phyloP scores from a whole-genome alignment of 345 rosid species.

The Moricandia arvensis region DNA sequence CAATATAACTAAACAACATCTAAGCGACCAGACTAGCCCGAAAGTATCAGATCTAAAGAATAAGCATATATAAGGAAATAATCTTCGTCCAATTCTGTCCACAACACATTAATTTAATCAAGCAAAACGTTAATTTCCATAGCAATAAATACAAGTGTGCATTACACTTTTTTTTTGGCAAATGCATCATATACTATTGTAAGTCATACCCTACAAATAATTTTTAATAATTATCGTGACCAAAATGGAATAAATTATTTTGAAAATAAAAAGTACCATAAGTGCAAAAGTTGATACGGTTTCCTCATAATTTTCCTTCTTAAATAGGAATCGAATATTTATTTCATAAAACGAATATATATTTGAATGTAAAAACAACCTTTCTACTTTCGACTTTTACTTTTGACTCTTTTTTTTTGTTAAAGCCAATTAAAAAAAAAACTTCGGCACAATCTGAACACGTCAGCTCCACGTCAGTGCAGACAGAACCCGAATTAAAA shows the following conservation, averaged over 20 bases:
- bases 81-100: too few relatives aligned
- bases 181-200: too few relatives aligned
- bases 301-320: background rate
- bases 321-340: background rate
- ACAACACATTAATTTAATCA: too few relatives aligned
- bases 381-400: background rate
- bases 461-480: background rate
- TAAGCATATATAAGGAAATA: too few relatives aligned
- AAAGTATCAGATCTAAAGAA: too few relatives aligned
- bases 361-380: background rate
- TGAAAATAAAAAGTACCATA: background rate
- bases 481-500: slow-evolving; percentile 6
- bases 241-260: background rate
- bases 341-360: background rate
- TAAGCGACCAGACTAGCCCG: too few relatives aligned
- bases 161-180: too few relatives aligned
- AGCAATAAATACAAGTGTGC: too few relatives aligned
- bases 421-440: background rate
- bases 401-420: background rate
- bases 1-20: too few relatives aligned
- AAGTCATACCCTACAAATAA: background rate
- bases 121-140: too few relatives aligned
- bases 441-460: background rate
- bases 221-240: background rate
- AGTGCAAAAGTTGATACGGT: background rate